Evolutionary conservation across 805 yeast genomes (phyloP), one percentile per base, ranked within the genome.

Genomic region (Lipomyces spencermartinsiae): DNA sequence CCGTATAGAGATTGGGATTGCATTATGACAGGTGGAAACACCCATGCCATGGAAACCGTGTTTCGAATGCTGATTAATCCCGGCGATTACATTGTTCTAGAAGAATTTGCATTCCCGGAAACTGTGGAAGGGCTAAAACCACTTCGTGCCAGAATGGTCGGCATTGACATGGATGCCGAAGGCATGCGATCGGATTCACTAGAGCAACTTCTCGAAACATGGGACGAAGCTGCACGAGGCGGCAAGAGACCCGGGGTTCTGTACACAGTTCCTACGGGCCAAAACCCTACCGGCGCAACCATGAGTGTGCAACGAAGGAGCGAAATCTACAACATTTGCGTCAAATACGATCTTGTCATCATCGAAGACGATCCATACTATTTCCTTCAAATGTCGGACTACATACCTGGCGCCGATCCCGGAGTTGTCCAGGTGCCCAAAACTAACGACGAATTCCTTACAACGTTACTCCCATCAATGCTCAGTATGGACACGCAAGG

Each of bases 351-450:
- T 80, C 84, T 94, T 77, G 75, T 94, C 65, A 89, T 94, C 73
- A 79, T 94, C 62, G 99, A 94, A 82, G 99, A 94, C 79, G 99
- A 95, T 81, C 99, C 99, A 64, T 94, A 94, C 87, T 94, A 92
- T 83, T 94, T 92, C 83, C 83, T 94, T 78, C 99, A 94, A 81
- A 92, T 94, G 97, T 94, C 90, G 68, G 77, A 84, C 60, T 95
- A 92, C 83, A 58, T 59, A 2, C 63, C 62, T 8, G 56, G 81
- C 19, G 33, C 33, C 7, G 62, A 60, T 22, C 37, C 86, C 31
- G 73, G 76, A 33, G 87, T 85, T 66, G 76, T 71, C 22, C 79
- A 66, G 63, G 82, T 80, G 75, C 82, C 78, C 79, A 80, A 64
- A 76, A 71, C 67, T 4, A 60, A 59, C 29, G 59, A 35, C 4